phyloP scores from a whole-genome alignment of 139 green algal species.

The Eudorina sp. region DNA sequence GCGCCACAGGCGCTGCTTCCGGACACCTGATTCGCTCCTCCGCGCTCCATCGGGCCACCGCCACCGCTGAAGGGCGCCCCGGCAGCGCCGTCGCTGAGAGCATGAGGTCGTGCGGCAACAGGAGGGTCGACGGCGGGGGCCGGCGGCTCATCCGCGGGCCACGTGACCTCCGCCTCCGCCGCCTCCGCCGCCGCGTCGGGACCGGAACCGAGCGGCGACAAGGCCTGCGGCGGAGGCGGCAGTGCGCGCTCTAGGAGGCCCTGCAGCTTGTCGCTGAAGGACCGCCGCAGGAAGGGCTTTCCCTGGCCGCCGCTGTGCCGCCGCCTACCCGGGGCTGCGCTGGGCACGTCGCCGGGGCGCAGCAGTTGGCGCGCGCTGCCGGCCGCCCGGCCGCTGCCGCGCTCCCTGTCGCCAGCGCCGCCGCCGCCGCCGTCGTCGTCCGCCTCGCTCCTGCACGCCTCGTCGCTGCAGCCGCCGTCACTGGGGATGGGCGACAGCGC shows the following conservation, averaged over 20 bases:
- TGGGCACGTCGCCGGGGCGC: neutral
- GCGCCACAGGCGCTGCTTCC: too few relatives aligned
- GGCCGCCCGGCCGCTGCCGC: neutral
- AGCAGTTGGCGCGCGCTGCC: neutral
- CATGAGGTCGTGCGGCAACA: too few relatives aligned
- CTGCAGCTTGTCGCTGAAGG: conserved; percentile 9
- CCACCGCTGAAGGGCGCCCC: too few relatives aligned
- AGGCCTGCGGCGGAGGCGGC: neutral
- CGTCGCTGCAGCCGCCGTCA: neutral
- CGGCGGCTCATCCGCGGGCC: neutral
- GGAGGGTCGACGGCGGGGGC: too few relatives aligned
- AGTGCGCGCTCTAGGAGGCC: neutral
- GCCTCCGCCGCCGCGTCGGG: neutral
- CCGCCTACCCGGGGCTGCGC: neutral
- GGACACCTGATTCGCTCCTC: too few relatives aligned
- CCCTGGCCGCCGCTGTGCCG: neutral
- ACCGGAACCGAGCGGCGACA: neutral
- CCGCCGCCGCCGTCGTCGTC: neutral
- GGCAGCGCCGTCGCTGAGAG: too few relatives aligned
- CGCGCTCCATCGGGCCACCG: too few relatives aligned
- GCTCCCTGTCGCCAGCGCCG: neutral
- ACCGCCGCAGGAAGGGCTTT: neutral
- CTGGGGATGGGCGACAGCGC: neutral
- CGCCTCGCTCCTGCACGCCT: neutral
- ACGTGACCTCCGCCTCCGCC: neutral